Conservation (phyloP, 2,329 filamentous ascomycete species). For the Blumeriella jaapii region DNA sequence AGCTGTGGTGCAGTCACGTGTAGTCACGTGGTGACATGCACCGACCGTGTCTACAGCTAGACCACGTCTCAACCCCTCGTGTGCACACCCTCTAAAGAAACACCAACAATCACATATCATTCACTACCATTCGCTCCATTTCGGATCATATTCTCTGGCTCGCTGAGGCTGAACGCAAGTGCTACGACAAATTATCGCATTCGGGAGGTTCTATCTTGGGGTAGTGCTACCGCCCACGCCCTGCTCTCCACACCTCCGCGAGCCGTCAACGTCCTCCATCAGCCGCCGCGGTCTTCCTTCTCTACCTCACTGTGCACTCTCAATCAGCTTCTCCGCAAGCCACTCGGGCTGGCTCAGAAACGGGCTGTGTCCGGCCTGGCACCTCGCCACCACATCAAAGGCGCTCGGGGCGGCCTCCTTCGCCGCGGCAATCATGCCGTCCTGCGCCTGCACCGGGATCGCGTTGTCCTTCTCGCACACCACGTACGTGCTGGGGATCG, state of each 20-base stretch:
- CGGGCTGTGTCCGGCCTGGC: conserved; percentile 15
- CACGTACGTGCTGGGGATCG: conserved; percentile 31
- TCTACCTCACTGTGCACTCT: conserved; percentile 6
- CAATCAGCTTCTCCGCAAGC: conserved; percentile 12
- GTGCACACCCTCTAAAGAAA: no score
- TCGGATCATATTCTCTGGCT: no score
- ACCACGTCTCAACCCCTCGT: no score
- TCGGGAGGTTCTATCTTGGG: neutral
- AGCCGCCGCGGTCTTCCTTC: no score
- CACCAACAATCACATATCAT: no score
- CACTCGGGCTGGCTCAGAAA: conserved; percentile 18
- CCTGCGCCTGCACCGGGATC: conserved; percentile 28
- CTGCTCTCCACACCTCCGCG: no score
- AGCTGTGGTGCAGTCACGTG: neutral
- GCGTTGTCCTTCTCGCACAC: conserved; percentile 31
- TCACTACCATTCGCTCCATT: no score
- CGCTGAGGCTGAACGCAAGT: no score
- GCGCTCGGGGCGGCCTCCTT: conserved; percentile 5
- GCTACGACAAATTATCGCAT: neutral
- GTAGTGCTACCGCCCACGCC: no score
- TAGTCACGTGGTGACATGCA: no score
- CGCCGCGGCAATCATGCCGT: conserved; percentile 26
- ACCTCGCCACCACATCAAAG: conserved; percentile 18
- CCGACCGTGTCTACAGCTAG: no score
- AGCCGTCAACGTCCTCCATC: no score